Evolutionary conservation across 176 grass and related monocot genomes (phyloP).

Genomic region (Bonia amplexicaulis): DNA sequence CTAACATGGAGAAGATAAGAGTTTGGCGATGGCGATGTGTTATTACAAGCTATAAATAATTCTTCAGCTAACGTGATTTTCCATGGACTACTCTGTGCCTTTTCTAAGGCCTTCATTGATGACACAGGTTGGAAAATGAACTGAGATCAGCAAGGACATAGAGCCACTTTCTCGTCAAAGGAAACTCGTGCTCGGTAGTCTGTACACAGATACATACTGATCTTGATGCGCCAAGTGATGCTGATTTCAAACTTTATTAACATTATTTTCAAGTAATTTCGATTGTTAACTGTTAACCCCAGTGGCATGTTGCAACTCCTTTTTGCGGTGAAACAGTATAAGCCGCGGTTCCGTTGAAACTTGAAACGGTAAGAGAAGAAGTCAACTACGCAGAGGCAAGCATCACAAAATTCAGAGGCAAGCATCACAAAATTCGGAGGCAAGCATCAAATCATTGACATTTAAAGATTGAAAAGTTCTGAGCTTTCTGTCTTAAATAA

Average conservation of each 20-base stretch:
- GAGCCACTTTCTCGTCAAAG: neutral
- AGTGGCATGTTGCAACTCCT: neutral
- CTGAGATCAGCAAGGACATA: neutral
- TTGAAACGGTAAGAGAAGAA: slow-evolving; percentile 21
- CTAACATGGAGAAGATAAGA: neutral
- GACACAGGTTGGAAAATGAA: neutral
- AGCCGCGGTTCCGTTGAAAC: slow-evolving; percentile 9
- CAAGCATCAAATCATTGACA: neutral
- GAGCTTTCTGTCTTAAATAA: neutral
- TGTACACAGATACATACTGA: neutral
- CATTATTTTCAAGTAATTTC: neutral
- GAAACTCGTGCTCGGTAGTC: neutral
- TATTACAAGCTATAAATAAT: neutral
- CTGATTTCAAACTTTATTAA: neutral
- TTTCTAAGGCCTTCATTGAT: neutral
- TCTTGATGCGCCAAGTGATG: neutral
- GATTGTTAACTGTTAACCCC: neutral
- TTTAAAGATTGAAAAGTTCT: neutral
- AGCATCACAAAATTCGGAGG: neutral
- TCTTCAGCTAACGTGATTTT: slow-evolving; percentile 8
- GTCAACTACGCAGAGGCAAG: slow-evolving; percentile 2
- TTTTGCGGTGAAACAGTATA: neutral
- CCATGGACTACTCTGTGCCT: slow-evolving; percentile 5
- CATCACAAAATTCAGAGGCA: neutral
- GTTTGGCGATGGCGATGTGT: neutral